phyloP scores from a whole-genome alignment of 306 rosid species.

The Vigna reflexopilosa region DNA sequence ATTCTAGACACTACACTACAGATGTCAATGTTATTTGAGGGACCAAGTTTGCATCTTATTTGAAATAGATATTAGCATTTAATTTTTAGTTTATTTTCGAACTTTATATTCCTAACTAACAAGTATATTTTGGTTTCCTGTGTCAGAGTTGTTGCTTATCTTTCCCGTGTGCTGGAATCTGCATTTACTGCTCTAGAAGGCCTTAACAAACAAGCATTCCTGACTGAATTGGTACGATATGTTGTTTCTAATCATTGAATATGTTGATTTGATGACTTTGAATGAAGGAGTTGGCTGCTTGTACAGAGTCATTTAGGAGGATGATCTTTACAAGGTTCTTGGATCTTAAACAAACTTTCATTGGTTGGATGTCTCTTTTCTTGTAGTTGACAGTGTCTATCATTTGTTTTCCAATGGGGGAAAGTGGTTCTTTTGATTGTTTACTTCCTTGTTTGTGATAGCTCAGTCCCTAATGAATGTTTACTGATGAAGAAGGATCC shows the following conservation, averaged over 20 bases:
- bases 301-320: not conserved
- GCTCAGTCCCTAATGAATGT: constrained; percentile 22
- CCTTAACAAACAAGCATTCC: constrained; percentile 96
- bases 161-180: constrained; percentile 96
- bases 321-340: constrained; percentile 1
- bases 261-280: constrained; percentile 30
- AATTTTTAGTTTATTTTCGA: not conserved
- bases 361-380: constrained; percentile 3
- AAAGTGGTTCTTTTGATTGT: not conserved
- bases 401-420: not conserved
- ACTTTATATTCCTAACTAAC: constrained; percentile 29
- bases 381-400: not conserved
- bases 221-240: constrained; percentile 81
- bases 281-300: constrained; percentile 34
- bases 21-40: constrained; percentile 23
- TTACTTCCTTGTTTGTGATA: constrained; percentile 16
- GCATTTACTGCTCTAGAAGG: constrained; percentile 96
- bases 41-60: constrained; percentile 23
- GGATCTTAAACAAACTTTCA: constrained; percentile 10
- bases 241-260: constrained; percentile 33
- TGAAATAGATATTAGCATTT: constrained; percentile 15
- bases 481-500: not conserved
- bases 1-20: not conserved
- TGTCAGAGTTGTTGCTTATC: constrained; percentile 94
- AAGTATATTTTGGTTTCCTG: constrained; percentile 43